Evolutionary conservation across 192 early-diverging fungal species (phyloP).

Genomic region (Backusella morwellensis): DNA sequence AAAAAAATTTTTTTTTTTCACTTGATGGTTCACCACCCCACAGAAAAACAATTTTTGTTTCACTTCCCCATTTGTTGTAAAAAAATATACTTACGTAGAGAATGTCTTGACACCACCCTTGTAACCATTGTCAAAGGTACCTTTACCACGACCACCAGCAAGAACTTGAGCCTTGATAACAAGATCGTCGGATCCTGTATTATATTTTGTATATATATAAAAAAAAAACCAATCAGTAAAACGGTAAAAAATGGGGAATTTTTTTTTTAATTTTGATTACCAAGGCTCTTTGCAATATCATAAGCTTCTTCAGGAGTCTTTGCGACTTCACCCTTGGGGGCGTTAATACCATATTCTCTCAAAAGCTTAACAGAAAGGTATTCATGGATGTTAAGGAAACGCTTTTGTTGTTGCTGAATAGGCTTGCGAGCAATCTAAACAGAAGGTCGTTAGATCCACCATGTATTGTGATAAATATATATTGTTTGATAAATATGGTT

Average conservation of each 20-base stretch:
- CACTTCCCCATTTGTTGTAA: neutral
- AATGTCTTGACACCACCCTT: slow-evolving; percentile 95
- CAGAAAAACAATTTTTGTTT: neutral
- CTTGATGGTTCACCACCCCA: neutral
- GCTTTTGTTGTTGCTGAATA: slow-evolving; percentile 58
- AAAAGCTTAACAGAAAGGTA: slow-evolving; percentile 94
- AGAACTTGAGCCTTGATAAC: slow-evolving; percentile 71
- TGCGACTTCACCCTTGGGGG: slow-evolving; percentile 87
- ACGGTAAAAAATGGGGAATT: slow-evolving; percentile 1
- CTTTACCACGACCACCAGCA: slow-evolving; percentile 99
- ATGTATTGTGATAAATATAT: neutral
- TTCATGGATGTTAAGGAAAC: slow-evolving; percentile 97
- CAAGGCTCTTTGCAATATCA: slow-evolving; percentile 78
- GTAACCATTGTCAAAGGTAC: slow-evolving; percentile 91
- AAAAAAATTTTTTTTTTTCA: neutral
- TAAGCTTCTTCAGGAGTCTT: slow-evolving; percentile 84
- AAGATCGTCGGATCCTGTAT: slow-evolving; percentile 30
- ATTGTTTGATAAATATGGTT: neutral
- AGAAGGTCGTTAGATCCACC: neutral
- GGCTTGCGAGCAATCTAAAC: slow-evolving; percentile 27
- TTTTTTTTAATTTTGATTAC: slow-evolving; percentile 38
- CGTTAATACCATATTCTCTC: slow-evolving; percentile 87
- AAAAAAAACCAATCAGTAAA: neutral
- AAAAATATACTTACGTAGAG: slow-evolving; percentile 69
- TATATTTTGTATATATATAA: neutral